Percentiles rank a stretch among this genome's conserved stretches.
These are phyloP conservation scores for Hymenoscyphus fructigenus DNA, from an alignment of 2,329 filamentous ascomycete genomes.

Conservation along the genomic window DNA sequence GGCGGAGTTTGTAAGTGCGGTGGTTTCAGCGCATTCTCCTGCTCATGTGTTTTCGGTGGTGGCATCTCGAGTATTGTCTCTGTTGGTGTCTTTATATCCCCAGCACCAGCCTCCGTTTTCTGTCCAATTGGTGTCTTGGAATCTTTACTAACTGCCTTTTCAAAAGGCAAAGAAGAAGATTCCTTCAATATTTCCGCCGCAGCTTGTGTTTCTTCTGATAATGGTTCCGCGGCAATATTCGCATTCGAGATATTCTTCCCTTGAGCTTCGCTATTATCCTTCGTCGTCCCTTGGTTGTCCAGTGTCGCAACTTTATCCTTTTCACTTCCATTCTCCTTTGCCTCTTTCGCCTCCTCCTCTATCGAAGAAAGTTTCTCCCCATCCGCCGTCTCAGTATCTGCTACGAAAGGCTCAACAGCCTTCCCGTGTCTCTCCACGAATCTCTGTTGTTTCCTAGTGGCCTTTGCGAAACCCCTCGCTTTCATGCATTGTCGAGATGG, in stretches of 20 bases:
- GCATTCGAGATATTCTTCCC: neutral
- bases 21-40: slow-evolving; percentile 47
- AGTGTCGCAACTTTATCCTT: slow-evolving; percentile 11
- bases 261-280: neutral
- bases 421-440: slow-evolving; percentile 60
- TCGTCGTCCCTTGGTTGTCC: slow-evolving; percentile 9
- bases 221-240: slow-evolving; percentile 24
- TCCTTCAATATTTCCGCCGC: slow-evolving; percentile 14
- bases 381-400: slow-evolving; percentile 34
- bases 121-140: slow-evolving; percentile 21
- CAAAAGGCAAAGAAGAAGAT: neutral
- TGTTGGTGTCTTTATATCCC: slow-evolving; percentile 40
- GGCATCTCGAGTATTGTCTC: slow-evolving; percentile 52
- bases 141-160: slow-evolving; percentile 1
- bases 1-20: slow-evolving; percentile 71
- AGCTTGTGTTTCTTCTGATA: slow-evolving; percentile 32
- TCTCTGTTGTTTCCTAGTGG: slow-evolving; percentile 40
- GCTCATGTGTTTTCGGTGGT: slow-evolving; percentile 41
- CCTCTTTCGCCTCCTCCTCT: slow-evolving; percentile 16
- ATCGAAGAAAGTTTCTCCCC: slow-evolving; percentile 20
- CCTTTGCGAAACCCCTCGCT: slow-evolving; percentile 40
- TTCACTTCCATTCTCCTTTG: slow-evolving; percentile 12
- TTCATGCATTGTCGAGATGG: slow-evolving; percentile 25
- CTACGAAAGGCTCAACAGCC: slow-evolving; percentile 53
- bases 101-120: slow-evolving; percentile 37